A percentile compares a stretch with the other conserved stretches of the same genome.
These are phyloP conservation scores for Chiua virens DNA, from an alignment of 768 basidiomycete species.

Conservation along the genomic window DNA sequence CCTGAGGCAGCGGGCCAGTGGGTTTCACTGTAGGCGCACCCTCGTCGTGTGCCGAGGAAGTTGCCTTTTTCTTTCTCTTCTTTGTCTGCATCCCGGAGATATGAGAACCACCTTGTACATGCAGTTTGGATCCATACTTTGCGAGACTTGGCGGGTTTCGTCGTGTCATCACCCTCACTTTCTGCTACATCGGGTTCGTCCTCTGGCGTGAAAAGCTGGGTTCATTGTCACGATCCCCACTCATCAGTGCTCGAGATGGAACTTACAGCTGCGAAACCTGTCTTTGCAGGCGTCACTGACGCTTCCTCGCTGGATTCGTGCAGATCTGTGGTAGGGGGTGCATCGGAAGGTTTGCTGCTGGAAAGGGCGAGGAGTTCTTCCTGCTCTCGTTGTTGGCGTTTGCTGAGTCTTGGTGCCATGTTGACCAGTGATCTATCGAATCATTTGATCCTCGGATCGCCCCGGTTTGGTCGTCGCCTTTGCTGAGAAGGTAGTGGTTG, in stretches of 20 bases:
- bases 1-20: not conserved
- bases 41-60: not conserved
- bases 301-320: conserved; percentile 42
- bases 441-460: not conserved
- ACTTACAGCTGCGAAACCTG: conserved; percentile 49
- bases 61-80: conserved; percentile 42
- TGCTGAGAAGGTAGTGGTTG: too few relatives aligned
- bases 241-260: not conserved
- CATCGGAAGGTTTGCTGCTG: conserved; percentile 22
- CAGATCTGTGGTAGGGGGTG: conserved; percentile 7
- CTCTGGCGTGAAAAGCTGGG: conserved; percentile 44
- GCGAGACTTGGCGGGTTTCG: conserved; percentile 19
- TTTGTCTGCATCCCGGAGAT: conserved; percentile 26
- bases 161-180: conserved; percentile 23
- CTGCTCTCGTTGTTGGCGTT: conserved; percentile 82
- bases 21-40: conserved; percentile 4
- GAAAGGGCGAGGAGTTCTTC: conserved; percentile 71
- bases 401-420: conserved; percentile 77
- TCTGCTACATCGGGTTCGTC: conserved; percentile 20
- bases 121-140: conserved; percentile 16
- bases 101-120: not conserved
- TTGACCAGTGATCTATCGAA: not conserved
- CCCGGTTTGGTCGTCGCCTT: too few relatives aligned
- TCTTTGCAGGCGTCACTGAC: conserved; percentile 6
- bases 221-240: conserved; percentile 19